Evolutionary conservation across 2,329 filamentous ascomycete genomes (phyloP), one percentile per base, ranked within the genome.

Genomic region (Alternaria sp.): DNA sequence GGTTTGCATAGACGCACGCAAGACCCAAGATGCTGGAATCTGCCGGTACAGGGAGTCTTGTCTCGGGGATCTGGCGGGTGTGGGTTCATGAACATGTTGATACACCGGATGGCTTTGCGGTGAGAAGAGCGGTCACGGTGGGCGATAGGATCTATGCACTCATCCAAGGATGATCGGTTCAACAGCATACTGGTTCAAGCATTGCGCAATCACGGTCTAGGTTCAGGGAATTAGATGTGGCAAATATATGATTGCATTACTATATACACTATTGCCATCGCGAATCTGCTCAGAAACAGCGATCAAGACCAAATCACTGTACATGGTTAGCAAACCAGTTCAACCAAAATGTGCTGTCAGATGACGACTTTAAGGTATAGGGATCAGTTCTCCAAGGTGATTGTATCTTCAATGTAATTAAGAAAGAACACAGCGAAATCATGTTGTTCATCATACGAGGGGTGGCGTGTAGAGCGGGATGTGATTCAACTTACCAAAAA

Each of bases 311-410:
- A 22, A 53, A 36, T 40, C 30, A 51, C 59, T 62, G 49, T 49
- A 18, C 18, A n/a, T 57, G 27, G 56, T 65, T 55, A 65, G 62
- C 62, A 34, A 59, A 36, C 50, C 22, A 48, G 22, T 50, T 53
- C 20, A 46, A 12, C 40, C 49, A 43, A 28, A 52, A 5, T 20
- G 20, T 18, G 34, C 18, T 22, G 40, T 5, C 25, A 59, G 12
- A 30, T 11, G 40, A 20, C 12, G 18, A 30, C 32, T 3, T 32
- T 34, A 30, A 18, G 36, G 44, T 30, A n/a, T 54, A 27, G 51
- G 27, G 22, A 41, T 88, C 86, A 88, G 86, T 83, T 89, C 86
- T 88, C 86, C 86, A 88, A 88, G 85, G 85, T 88, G 85, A 60
- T 84, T 83, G 75, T 85, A 81, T 88, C 85, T 81, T 86, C 86